Evolutionary conservation across 495 filamentous ascomycete genomes (phyloP).

Genomic region (Lasiosphaeriaceae sp.): DNA sequence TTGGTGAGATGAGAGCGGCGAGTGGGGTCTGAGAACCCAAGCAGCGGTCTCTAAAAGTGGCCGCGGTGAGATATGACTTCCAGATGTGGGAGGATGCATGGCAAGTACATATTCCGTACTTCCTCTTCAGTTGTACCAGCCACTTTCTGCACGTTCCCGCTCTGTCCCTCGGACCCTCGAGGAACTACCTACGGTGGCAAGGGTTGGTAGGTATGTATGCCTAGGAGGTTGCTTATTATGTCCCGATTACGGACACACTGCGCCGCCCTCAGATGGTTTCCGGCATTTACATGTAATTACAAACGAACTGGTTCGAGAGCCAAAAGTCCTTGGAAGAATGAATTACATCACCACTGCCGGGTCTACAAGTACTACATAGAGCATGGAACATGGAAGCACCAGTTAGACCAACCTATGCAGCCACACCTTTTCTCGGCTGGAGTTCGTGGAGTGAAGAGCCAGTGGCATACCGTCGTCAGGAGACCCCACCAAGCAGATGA

Average conservation of each 20-base stretch:
- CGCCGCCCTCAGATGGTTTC: background rate
- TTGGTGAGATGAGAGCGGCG: background rate
- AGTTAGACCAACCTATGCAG: background rate
- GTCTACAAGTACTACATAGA: background rate
- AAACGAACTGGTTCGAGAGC: too few species aligned
- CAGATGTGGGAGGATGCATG: background rate
- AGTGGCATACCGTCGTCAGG: background rate
- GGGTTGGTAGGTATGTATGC: background rate
- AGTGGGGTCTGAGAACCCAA: background rate
- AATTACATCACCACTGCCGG: too few species aligned
- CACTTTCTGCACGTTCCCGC: too few species aligned
- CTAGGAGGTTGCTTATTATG: background rate
- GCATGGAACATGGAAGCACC: background rate
- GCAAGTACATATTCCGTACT: background rate
- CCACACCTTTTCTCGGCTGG: background rate
- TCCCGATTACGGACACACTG: background rate
- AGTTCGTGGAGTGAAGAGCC: background rate
- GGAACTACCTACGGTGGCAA: too few species aligned
- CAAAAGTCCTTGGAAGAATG: too few species aligned
- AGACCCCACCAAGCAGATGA: background rate
- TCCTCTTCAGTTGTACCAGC: background rate
- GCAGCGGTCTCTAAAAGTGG: background rate
- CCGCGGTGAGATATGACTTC: conserved; percentile 7
- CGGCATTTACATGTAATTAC: background rate
- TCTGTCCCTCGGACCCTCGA: too few species aligned